phyloP scores from a whole-genome alignment of 2,329 filamentous ascomycete species.

The Dichotomopilus funicola region DNA sequence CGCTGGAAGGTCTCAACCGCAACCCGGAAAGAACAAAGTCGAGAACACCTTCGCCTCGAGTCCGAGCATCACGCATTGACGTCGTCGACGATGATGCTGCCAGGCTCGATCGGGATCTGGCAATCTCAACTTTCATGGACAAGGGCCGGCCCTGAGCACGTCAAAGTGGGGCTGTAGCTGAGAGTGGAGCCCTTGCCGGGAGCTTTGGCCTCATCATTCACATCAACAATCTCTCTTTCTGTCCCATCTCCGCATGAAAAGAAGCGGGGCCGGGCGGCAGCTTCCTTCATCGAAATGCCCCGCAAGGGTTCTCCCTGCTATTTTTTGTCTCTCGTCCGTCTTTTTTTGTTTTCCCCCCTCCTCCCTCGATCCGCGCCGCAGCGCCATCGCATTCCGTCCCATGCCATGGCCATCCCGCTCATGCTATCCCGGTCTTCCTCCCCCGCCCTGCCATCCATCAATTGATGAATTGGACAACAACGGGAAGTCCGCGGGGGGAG shows the following conservation, averaged over 20 bases:
- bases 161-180: slow-evolving; percentile 10
- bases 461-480: no score
- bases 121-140: slow-evolving; percentile 6
- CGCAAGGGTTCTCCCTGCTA: slow-evolving; percentile 9
- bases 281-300: slow-evolving; percentile 10
- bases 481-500: neutral
- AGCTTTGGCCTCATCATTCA: slow-evolving; percentile 8
- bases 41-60: no score
- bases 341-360: no score
- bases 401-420: no score
- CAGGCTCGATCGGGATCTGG: neutral
- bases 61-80: no score
- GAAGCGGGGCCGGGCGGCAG: slow-evolving; percentile 9
- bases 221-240: neutral
- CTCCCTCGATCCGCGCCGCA: no score
- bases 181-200: neutral
- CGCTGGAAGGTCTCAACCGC: no score
- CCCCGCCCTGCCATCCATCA: no score
- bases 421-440: no score
- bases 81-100: neutral
- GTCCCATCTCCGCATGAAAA: slow-evolving; percentile 4
- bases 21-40: no score
- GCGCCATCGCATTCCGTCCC: no score
- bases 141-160: neutral
- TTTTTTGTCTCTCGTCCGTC: neutral